A percentile compares a stretch with the other conserved stretches of the same genome.
Evolutionary conservation across 495 filamentous ascomycete species (phyloP).

Genomic region (Friedmanniomyces endolithicus): DNA sequence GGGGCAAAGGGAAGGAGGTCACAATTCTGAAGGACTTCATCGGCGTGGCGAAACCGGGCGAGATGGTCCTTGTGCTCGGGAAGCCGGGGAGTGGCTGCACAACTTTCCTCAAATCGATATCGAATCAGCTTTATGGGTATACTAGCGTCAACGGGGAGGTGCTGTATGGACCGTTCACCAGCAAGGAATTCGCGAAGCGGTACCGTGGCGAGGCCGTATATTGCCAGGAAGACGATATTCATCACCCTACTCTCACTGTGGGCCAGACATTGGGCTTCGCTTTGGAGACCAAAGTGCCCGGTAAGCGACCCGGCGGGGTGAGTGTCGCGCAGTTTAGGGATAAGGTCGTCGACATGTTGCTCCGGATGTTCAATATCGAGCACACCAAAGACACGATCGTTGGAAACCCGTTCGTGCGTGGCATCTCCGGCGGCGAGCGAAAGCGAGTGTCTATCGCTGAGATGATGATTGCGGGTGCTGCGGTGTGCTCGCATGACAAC

Average conservation of each 20-base stretch:
- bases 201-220: conserved; percentile 79
- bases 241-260: conserved; percentile 60
- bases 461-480: conserved; percentile 58
- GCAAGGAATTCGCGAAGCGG: conserved; percentile 44
- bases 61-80: conserved; percentile 85
- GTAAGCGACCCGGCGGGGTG: conserved; percentile 55
- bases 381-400: conserved; percentile 73
- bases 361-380: conserved; percentile 81
- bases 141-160: conserved; percentile 67
- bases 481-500: conserved; percentile 72
- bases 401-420: conserved; percentile 67
- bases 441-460: conserved; percentile 66
- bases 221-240: conserved; percentile 73
- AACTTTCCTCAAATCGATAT: conserved; percentile 73
- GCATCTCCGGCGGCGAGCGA: conserved; percentile 75
- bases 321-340: conserved; percentile 58
- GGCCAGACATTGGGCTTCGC: conserved; percentile 69
- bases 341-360: conserved; percentile 53
- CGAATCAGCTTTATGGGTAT: conserved; percentile 71
- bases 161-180: conserved; percentile 60
- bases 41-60: conserved; percentile 48
- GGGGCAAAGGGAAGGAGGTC: conserved; percentile 50
- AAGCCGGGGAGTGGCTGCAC: conserved; percentile 80
- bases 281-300: conserved; percentile 66
- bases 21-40: conserved; percentile 48